phyloP scores from a whole-genome alignment of 345 rosid species.

The Hibiscus syriacus region DNA sequence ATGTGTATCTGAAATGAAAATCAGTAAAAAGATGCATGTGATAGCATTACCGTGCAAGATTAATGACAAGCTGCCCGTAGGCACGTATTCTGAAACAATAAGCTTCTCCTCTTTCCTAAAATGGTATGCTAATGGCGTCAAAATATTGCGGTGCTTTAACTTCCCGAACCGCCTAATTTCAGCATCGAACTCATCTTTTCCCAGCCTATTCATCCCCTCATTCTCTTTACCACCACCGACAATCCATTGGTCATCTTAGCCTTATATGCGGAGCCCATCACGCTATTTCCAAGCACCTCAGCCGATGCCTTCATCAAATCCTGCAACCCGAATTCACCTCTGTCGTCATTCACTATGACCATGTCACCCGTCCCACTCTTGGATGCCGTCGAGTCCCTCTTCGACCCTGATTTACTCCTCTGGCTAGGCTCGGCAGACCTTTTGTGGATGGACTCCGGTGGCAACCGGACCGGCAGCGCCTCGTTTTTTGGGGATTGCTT shows the following conservation, averaged over 20 bases:
- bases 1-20: too few species aligned
- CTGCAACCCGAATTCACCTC: slow-evolving; percentile 51
- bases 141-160: slow-evolving; percentile 53
- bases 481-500: slow-evolving; percentile 32
- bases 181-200: slow-evolving; percentile 46
- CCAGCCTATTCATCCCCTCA: slow-evolving; percentile 63
- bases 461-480: slow-evolving; percentile 27
- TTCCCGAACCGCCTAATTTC: slow-evolving; percentile 69
- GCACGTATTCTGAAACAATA: slow-evolving; percentile 63
- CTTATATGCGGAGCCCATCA: slow-evolving; percentile 85
- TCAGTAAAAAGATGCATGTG: too few species aligned
- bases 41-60: slow-evolving; percentile 37
- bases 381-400: slow-evolving; percentile 15
- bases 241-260: slow-evolving; percentile 64
- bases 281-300: slow-evolving; percentile 78
- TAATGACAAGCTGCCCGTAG: slow-evolving; percentile 72
- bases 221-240: slow-evolving; percentile 80
- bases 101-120: slow-evolving; percentile 83
- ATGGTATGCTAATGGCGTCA: slow-evolving; percentile 78
- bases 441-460: slow-evolving; percentile 23
- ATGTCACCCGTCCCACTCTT: slow-evolving; percentile 28
- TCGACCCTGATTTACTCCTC: slow-evolving; percentile 8
- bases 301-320: slow-evolving; percentile 95
- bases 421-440: slow-evolving; percentile 20
- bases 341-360: slow-evolving; percentile 58